A percentile compares a stretch with the other conserved stretches of the same genome.
Conservation (phyloP, 2,329 filamentous ascomycete genomes). For the Talaromyces rugulosus region DNA sequence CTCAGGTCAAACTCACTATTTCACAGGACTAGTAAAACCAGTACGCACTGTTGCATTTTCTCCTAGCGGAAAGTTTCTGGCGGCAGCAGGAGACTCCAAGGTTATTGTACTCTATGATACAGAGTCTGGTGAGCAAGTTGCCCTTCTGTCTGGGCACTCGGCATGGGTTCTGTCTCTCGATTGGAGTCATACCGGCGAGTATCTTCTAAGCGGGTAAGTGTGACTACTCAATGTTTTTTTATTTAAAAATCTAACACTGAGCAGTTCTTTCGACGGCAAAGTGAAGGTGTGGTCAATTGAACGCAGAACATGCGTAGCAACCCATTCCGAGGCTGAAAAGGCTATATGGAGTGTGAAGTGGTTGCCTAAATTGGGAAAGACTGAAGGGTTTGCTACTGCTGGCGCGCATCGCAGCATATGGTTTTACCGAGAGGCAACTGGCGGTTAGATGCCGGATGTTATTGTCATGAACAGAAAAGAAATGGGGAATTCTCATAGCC, state of each 20-base stretch:
- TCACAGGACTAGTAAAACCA: slow-evolving; percentile 73
- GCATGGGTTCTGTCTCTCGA: slow-evolving; percentile 89
- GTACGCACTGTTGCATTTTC: slow-evolving; percentile 85
- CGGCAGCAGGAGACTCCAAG: slow-evolving; percentile 82
- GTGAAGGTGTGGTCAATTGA: slow-evolving; percentile 95
- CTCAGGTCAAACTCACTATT: background rate
- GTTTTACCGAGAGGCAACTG: slow-evolving; percentile 82
- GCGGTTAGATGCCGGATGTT: slow-evolving; percentile 41
- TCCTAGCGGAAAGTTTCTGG: slow-evolving; percentile 75
- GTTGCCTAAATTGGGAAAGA: slow-evolving; percentile 64
- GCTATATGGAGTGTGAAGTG: slow-evolving; percentile 79
- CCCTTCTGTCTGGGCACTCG: slow-evolving; percentile 72
- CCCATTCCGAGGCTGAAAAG: slow-evolving; percentile 85
- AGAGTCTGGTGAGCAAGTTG: slow-evolving; percentile 85
- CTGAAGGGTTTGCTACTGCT: slow-evolving; percentile 71
- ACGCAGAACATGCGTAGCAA: slow-evolving; percentile 77
- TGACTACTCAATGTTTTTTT: background rate
- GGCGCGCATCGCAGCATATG: slow-evolving; percentile 71
- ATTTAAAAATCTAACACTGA: slow-evolving; percentile 11
- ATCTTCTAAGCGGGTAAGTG: slow-evolving; percentile 70
- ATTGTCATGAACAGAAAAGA: background rate
- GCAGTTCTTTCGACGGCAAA: slow-evolving; percentile 78
- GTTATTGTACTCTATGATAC: slow-evolving; percentile 92
- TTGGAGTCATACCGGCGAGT: slow-evolving; percentile 92
- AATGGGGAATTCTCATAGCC: background rate